Base-by-base conservation (phyloP, 768 basidiomycete species). In the Boletellus sp. region DNA sequence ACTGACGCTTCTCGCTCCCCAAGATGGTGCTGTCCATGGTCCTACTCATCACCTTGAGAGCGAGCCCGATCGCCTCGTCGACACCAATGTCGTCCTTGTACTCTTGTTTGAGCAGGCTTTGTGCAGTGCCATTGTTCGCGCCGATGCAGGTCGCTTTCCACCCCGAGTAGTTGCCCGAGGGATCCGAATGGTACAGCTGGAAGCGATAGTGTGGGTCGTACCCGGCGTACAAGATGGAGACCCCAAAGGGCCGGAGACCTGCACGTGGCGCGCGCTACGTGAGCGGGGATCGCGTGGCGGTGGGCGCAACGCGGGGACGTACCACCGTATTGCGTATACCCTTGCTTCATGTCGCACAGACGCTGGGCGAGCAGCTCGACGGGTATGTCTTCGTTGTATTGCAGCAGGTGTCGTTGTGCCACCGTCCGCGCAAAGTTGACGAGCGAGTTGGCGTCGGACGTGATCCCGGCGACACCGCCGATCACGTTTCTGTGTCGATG, bases 61-160 rank as follows among this genome's bases (percentile, higher is more conserved):
- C 92, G 19, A 99, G 76, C n/a, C 82, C 85, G 58, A 95, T 87
- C 19, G 94, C 94, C 41, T 95, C 94, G 65, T 94, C 89, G 35
- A 98, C 79, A 12, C 78, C 74, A 48, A 98, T 86, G 50, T 92
- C 92, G 57, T 98, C 96, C 69, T 96, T 94, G 73, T 97, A 98
- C 69, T 99, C 96, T 71, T 99, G 95, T 74, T 97, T 94, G 57
- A 99, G 73, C 55, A 98, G 73, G 60, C 89, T 92, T 69, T 94
- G 91, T 17, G 94, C 94, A 1, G 94, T 96, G 35, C 93, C 90
- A 67, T 90, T 96, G 74, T 98, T 99, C 7, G 94, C 90, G n/a
- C 96, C 95, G 58, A 99, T 92, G 68, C 92, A 96, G 12, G 94
- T 96, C 37, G 95, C 96, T 71, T 97, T 98, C 87, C 94, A 97